These are phyloP conservation scores for Phaeosphaeriaceae sp. DNA, from an alignment of 2,329 filamentous ascomycete species.

Conservation along the genomic window DNA sequence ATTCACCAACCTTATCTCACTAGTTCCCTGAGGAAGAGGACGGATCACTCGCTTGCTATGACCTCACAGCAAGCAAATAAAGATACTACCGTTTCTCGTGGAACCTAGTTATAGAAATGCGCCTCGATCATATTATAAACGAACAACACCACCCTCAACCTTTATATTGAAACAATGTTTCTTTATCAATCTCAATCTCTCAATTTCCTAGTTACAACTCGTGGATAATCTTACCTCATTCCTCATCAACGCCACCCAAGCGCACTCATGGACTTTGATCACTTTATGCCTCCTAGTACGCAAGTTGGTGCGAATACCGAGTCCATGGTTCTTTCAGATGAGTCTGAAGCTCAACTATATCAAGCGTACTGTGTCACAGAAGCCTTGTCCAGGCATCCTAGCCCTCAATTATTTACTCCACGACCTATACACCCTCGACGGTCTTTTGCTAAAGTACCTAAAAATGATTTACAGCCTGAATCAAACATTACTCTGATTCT, in stretches of 20 bases:
- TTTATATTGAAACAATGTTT: neutral
- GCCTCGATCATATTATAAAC: neutral
- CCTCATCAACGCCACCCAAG: too few species aligned
- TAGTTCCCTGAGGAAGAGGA: neutral
- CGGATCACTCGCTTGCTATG: constrained; percentile 2
- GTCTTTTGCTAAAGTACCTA: neutral
- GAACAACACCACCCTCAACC: neutral
- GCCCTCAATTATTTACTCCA: constrained; percentile 16
- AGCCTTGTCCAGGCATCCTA: constrained; percentile 22
- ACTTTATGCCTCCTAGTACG: neutral
- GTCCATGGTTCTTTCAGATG: neutral
- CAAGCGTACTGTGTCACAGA: constrained; percentile 31
- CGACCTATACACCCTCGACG: constrained; percentile 1
- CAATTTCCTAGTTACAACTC: too few species aligned
- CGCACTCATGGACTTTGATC: neutral
- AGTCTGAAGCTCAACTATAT: constrained; percentile 9
- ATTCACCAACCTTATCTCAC: neutral
- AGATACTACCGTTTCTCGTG: constrained; percentile 2
- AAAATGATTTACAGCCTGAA: neutral
- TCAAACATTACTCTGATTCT: neutral
- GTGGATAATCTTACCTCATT: too few species aligned
- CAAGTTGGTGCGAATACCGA: constrained; percentile 7
- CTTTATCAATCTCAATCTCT: too few species aligned
- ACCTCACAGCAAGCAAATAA: neutral
- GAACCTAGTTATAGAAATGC: neutral